phyloP scores from a whole-genome alignment of 1,139 yeast genomes.

The Yamadazyma atmosphaerica region DNA sequence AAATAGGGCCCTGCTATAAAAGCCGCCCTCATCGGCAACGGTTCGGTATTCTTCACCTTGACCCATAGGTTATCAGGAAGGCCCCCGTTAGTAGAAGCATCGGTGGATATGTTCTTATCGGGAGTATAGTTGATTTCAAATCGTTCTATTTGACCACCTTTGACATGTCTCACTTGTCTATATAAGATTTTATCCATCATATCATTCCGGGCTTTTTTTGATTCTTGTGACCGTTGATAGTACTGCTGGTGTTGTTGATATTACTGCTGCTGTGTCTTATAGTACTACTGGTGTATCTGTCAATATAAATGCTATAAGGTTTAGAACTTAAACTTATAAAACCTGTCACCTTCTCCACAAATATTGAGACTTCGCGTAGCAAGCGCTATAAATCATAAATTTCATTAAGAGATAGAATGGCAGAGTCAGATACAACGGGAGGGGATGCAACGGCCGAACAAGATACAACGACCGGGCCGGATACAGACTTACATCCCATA shows the following conservation, averaged over 20 bases:
- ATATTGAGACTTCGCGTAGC: too few relatives aligned
- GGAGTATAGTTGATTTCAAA: slow-evolving; percentile 38
- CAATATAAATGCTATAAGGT: too few relatives aligned
- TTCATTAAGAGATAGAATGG: too few relatives aligned
- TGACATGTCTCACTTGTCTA: slow-evolving; percentile 33
- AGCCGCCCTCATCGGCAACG: slow-evolving; percentile 79
- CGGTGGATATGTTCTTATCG: slow-evolving; percentile 16
- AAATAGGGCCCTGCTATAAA: slow-evolving; percentile 88
- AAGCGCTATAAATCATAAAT: too few relatives aligned
- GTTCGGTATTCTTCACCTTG: slow-evolving; percentile 71
- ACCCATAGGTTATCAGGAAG: slow-evolving; percentile 46
- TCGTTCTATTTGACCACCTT: slow-evolving; percentile 40
- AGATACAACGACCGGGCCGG: too few relatives aligned
- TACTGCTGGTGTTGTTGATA: too few relatives aligned
- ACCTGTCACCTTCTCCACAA: too few relatives aligned
- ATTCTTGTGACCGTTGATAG: neutral
- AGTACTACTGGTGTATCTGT: too few relatives aligned
- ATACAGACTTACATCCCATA: slow-evolving; percentile 13
- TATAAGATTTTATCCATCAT: slow-evolving; percentile 26
- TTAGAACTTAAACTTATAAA: too few relatives aligned
- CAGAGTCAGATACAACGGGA: too few relatives aligned
- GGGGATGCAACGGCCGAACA: too few relatives aligned
- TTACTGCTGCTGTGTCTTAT: too few relatives aligned
- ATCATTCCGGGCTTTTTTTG: neutral
- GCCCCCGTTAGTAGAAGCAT: slow-evolving; percentile 7